Evolutionary conservation across 1,284 basidiomycete species (phyloP).

Genomic region (Marasmius oreades): DNA sequence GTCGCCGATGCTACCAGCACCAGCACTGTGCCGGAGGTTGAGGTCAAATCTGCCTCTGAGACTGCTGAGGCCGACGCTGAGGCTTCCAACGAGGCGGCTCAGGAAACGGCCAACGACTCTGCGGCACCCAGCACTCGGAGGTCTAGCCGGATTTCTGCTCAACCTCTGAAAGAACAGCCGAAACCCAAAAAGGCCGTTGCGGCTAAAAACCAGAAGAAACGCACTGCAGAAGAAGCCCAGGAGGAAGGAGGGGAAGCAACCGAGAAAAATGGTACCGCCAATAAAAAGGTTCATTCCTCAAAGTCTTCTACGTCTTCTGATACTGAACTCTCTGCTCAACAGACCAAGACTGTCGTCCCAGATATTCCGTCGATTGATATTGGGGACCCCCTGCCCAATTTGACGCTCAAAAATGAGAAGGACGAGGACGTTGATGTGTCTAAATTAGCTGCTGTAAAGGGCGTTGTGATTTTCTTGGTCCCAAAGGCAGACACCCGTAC

Average conservation of each 20-base stretch:
- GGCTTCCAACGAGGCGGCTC: slow-evolving; percentile 16
- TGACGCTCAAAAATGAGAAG: slow-evolving; percentile 78
- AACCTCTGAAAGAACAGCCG: slow-evolving; percentile 29
- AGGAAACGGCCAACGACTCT: slow-evolving; percentile 13
- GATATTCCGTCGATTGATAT: slow-evolving; percentile 50
- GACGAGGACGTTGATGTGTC: slow-evolving; percentile 68
- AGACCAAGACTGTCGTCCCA: slow-evolving; percentile 28
- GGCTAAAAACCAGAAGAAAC: slow-evolving; percentile 33
- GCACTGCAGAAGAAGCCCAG: slow-evolving; percentile 21
- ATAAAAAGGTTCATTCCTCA: slow-evolving; percentile 25
- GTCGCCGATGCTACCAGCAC: not conserved
- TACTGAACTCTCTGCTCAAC: slow-evolving; percentile 5
- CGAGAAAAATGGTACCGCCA: slow-evolving; percentile 23
- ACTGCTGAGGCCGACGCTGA: slow-evolving; percentile 33
- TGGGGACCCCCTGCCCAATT: slow-evolving; percentile 74
- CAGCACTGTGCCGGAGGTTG: not conserved
- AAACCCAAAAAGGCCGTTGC: slow-evolving; percentile 24
- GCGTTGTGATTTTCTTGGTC: slow-evolving; percentile 80
- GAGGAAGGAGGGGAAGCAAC: slow-evolving; percentile 25
- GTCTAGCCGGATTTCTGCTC: slow-evolving; percentile 44
- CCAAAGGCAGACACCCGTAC: slow-evolving; percentile 83
- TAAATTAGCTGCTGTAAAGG: slow-evolving; percentile 61
- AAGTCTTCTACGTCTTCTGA: slow-evolving; percentile 4
- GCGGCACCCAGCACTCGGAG: slow-evolving; percentile 32
- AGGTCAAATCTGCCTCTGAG: not conserved